Percentiles rank a stretch among this genome's conserved stretches.
phyloP scores from a whole-genome alignment of 495 filamentous ascomycete genomes.

The Pseudoneurospora amorphoporcata region DNA sequence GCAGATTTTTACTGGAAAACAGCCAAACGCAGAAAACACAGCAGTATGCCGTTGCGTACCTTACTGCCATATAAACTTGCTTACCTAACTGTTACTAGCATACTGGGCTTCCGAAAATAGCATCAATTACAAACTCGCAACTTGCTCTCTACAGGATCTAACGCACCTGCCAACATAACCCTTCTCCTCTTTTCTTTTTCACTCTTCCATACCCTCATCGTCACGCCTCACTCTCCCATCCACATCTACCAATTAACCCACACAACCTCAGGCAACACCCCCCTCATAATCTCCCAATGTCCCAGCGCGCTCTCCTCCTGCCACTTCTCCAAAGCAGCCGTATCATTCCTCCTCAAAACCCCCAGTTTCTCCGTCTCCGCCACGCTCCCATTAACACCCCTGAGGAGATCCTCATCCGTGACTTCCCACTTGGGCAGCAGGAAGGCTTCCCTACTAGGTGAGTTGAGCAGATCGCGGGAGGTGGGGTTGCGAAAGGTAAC shows the following conservation, averaged over 20 bases:
- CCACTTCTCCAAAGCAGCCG: slow-evolving; percentile 51
- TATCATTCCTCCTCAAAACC: slow-evolving; percentile 46
- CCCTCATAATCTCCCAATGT: slow-evolving; percentile 89
- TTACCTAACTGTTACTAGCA: too few relatives aligned
- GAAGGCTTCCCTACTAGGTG: slow-evolving; percentile 53
- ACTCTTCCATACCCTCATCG: neutral
- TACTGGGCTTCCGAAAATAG: too few relatives aligned
- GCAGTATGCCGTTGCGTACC: too few relatives aligned
- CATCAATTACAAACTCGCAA: neutral
- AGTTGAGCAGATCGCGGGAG: slow-evolving; percentile 59
- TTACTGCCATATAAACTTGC: too few relatives aligned
- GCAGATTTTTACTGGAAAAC: too few relatives aligned
- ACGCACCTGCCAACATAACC: neutral
- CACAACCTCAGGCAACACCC: slow-evolving; percentile 61
- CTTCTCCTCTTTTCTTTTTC: neutral
- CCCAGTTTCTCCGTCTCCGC: slow-evolving; percentile 24
- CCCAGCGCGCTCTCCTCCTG: slow-evolving; percentile 65
- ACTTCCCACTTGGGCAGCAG: slow-evolving; percentile 69
- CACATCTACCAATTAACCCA: slow-evolving; percentile 77
- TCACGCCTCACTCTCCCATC: neutral
- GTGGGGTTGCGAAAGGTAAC: slow-evolving; percentile 61
- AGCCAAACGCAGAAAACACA: too few relatives aligned
- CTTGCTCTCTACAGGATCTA: neutral
- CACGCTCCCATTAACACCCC: slow-evolving; percentile 7
- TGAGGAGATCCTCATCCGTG: slow-evolving; percentile 26